Evolutionary conservation across 495 filamentous ascomycete species (phyloP), one percentile per base, ranked within the genome.

Genomic region (Symbiotaphrina buchneri): DNA sequence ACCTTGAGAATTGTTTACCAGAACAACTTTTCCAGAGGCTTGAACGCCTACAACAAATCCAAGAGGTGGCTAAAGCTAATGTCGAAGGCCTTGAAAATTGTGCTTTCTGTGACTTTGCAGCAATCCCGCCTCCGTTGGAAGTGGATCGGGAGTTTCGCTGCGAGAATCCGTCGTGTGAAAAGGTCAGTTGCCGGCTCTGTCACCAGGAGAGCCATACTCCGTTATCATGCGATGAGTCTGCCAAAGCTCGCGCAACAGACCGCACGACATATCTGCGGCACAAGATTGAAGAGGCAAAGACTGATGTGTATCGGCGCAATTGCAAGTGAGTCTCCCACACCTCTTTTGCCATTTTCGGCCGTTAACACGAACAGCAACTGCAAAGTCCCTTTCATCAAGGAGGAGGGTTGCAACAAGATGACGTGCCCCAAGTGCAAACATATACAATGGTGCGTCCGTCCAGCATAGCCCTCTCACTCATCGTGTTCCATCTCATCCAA

Each of bases 351-450:
- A 11, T 24, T 19, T 18, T 5, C 18, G 28, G 28, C 1, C 11
- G 44, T 56, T 32, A 56, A 42, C 21, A n/a, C 14, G 3, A 11
- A 18, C 25, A 61, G 29, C 29, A 20, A 31, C 13, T 70, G 71
- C 41, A 38, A 49, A 8, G 60, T 58, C 6, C 56, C 63, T 0
- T 81, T 74, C 41, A 54, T 90, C 44, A 92, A 90, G 44, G 62
- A 71, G 33, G 47, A 55, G 20, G 82, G 82, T 6, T 92, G 82
- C 53, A 92, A 92, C 48, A 90, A 83, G 52, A 74, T 91, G 54
- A 56, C 42, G 0, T 91, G 81, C 41, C 51, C 55, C 1, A 54
- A 55, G 10, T 85, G 78, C 39, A 13, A 33, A 3, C 68, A 68
- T 21, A 27, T 61, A 1, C 74, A 79, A 47, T 79, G 45, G 57